These are phyloP conservation scores for Botryotinia calthae DNA, from an alignment of 2,329 filamentous ascomycete genomes.

Conservation along the genomic window DNA sequence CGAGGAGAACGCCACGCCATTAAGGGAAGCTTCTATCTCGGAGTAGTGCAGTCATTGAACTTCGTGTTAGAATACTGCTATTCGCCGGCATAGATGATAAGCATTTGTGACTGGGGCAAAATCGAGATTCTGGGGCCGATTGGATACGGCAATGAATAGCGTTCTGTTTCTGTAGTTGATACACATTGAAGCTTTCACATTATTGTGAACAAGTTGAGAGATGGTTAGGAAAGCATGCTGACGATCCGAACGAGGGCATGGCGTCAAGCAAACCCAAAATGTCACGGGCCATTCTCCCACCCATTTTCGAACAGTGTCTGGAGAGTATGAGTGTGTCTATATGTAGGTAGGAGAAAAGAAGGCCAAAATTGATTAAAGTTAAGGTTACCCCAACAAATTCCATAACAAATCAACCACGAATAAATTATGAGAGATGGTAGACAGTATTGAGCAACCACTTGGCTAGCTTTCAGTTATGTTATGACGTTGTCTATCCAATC, in stretches of 20 bases:
- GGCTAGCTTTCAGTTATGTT: neutral
- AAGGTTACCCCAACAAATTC: neutral
- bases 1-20: neutral
- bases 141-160: neutral
- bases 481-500: neutral
- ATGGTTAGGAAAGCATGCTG: neutral
- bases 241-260: neutral
- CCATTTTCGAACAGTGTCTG: neutral
- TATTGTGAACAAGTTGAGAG: neutral
- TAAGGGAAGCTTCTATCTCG: neutral
- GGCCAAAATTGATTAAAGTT: neutral
- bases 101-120: neutral
- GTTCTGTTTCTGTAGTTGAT: neutral
- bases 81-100: conserved; percentile 1
- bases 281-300: too few species aligned
- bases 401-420: neutral
- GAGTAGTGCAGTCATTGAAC: neutral
- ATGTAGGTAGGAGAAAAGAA: neutral
- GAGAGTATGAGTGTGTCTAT: too few species aligned
- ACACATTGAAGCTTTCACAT: neutral
- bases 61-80: neutral
- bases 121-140: neutral
- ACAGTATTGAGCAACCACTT: neutral
- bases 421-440: neutral
- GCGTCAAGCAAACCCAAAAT: neutral